Conservation (phyloP, 495 filamentous ascomycete species). For the Lichina pygmaea region DNA sequence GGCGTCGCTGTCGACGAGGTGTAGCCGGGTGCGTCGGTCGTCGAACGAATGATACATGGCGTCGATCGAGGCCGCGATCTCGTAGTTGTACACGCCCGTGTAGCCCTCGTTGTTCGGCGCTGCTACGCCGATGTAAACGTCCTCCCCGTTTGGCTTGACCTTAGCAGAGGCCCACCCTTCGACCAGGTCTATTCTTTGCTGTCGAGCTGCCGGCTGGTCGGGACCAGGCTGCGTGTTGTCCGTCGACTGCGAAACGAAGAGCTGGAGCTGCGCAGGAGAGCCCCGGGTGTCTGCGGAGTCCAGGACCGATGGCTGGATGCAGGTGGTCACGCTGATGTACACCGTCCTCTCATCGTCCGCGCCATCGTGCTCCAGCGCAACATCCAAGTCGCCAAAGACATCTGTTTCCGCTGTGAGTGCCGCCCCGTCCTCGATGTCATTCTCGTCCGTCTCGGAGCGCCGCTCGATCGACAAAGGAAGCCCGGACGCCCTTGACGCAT, state of each 20-base stretch:
- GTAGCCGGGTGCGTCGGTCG: constrained; percentile 22
- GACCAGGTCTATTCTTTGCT: constrained; percentile 16
- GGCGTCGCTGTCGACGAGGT: constrained; percentile 57
- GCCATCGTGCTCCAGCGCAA: constrained; percentile 7
- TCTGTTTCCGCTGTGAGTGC: too few species aligned
- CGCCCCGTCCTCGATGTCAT: too few species aligned
- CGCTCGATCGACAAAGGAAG: constrained; percentile 11
- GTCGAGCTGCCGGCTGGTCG: constrained; percentile 14
- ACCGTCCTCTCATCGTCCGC: constrained; percentile 18
- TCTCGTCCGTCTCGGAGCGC: too few species aligned
- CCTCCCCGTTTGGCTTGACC: constrained; percentile 22
- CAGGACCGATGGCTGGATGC: constrained; percentile 35
- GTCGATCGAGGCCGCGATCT: constrained; percentile 65
- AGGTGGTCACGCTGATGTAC: constrained; percentile 62
- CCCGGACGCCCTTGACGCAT: constrained; percentile 10
- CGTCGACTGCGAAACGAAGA: constrained; percentile 46
- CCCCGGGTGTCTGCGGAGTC: constrained; percentile 4
- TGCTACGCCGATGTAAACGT: constrained; percentile 48
- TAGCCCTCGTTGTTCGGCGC: constrained; percentile 34
- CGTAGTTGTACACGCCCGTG: constrained; percentile 37
- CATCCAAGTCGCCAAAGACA: constrained; percentile 1
- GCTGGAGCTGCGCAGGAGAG: constrained; percentile 36
- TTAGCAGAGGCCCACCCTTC: constrained; percentile 31
- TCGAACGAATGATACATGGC: constrained; percentile 36
- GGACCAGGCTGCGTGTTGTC: constrained; percentile 44